These are phyloP conservation scores for Phylloporus sp. DNA, from an alignment of 768 basidiomycete genomes.

Conservation along the genomic window DNA sequence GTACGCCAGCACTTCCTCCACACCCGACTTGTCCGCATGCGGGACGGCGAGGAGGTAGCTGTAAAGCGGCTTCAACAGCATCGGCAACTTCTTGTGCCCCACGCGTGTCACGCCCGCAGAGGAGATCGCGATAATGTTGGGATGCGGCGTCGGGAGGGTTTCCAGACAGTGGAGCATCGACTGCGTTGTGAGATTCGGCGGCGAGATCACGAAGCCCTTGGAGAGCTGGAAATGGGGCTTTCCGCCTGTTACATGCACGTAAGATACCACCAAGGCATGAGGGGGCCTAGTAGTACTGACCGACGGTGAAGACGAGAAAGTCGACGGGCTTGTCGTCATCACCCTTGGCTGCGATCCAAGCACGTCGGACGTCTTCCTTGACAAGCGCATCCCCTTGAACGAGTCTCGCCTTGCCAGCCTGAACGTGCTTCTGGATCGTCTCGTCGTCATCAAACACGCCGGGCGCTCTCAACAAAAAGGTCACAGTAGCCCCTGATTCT, in stretches of 20 bases:
- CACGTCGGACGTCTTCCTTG: conserved; percentile 44
- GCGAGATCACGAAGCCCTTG: conserved; percentile 46
- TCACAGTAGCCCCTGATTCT: conserved; percentile 58
- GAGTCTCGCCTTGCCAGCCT: conserved; percentile 47
- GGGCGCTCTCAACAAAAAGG: conserved; percentile 55
- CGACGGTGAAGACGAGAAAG: conserved; percentile 57
- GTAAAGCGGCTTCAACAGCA: conserved; percentile 47
- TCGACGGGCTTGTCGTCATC: conserved; percentile 38
- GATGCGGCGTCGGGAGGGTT: conserved; percentile 44
- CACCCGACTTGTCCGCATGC: conserved; percentile 58
- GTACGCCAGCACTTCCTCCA: conserved; percentile 48
- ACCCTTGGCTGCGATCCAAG: conserved; percentile 41
- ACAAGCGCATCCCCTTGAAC: conserved; percentile 59
- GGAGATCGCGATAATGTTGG: conserved; percentile 51
- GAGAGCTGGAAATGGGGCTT: conserved; percentile 39
- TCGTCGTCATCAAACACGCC: conserved; percentile 50
- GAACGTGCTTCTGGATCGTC: conserved; percentile 46
- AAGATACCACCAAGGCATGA: not conserved
- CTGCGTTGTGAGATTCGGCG: conserved; percentile 55
- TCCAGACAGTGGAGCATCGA: conserved; percentile 51
- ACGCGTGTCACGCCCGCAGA: conserved; percentile 46
- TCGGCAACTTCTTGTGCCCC: conserved; percentile 44
- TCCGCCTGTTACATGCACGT: conserved; percentile 11
- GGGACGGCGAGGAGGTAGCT: conserved; percentile 38
- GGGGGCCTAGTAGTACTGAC: conserved; percentile 32